Conservation (phyloP, 768 basidiomycete genomes). For the Neoboletus subvelutipes region DNA sequence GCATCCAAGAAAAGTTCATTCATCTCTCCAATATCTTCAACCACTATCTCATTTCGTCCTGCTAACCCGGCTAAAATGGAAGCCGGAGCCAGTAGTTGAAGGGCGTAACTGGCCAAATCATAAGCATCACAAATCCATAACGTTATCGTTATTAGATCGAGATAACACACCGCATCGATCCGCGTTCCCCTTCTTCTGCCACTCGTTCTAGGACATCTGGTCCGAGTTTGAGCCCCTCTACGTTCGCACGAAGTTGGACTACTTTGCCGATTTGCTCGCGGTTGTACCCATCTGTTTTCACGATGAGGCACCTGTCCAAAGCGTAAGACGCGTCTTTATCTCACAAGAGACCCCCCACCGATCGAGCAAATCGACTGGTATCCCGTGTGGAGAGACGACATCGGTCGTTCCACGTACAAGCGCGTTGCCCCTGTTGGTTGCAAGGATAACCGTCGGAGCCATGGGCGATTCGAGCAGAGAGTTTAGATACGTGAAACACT, state of each 20-base stretch:
- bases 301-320: constrained; percentile 78
- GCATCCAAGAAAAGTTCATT: constrained; percentile 94
- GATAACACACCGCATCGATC: constrained; percentile 67
- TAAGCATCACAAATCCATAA: constrained; percentile 10
- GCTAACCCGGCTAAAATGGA: constrained; percentile 78
- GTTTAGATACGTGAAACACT: constrained; percentile 98
- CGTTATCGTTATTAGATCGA: constrained; percentile 1
- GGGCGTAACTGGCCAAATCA: constrained; percentile 62
- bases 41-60: constrained; percentile 77
- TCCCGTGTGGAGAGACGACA: constrained; percentile 87
- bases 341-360: constrained; percentile 48
- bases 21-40: constrained; percentile 93
- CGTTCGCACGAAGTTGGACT: constrained; percentile 78
- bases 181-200: constrained; percentile 78
- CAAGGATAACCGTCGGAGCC: constrained; percentile 96
- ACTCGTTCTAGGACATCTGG: constrained; percentile 76
- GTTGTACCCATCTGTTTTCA: constrained; percentile 83
- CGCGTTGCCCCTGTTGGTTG: constrained; percentile 92
- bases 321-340: constrained; percentile 8
- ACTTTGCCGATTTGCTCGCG: constrained; percentile 85
- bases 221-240: constrained; percentile 81
- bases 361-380: constrained; percentile 92
- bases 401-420: constrained; percentile 93
- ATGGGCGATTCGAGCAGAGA: constrained; percentile 92
- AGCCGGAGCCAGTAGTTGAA: constrained; percentile 89